A percentile compares a stretch with the other conserved stretches of the same genome.
Evolutionary conservation across 129 eudicot genomes (phyloP).

Genomic region (Arctium lappa): DNA sequence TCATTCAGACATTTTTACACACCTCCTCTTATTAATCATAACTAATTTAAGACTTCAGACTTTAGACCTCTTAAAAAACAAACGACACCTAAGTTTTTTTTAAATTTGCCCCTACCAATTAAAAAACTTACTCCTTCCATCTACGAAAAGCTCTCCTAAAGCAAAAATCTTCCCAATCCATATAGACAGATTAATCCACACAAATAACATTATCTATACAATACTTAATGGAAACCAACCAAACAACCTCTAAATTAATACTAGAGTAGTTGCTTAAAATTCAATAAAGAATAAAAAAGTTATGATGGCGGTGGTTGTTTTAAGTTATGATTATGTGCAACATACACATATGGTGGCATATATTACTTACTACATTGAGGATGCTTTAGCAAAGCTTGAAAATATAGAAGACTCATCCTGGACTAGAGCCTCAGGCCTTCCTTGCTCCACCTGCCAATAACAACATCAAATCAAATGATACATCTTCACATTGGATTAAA

Average conservation of each 20-base stretch:
- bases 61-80: too few relatives aligned
- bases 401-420: constrained; percentile 53
- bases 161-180: too few relatives aligned
- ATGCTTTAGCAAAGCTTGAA: constrained; percentile 78
- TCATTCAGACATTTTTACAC: too few relatives aligned
- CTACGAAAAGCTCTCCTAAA: too few relatives aligned
- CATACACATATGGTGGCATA: not conserved
- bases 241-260: not conserved
- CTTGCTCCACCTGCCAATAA: constrained; percentile 73
- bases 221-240: too few relatives aligned
- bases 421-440: constrained; percentile 69
- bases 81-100: too few relatives aligned
- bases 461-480: not conserved
- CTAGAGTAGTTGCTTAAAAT: not conserved
- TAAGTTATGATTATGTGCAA: not conserved
- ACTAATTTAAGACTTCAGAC: too few relatives aligned
- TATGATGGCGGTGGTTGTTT: not conserved
- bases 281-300: not conserved
- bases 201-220: too few relatives aligned
- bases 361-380: constrained; percentile 36
- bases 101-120: too few relatives aligned
- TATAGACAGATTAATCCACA: too few relatives aligned
- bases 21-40: too few relatives aligned
- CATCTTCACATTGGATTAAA: not conserved
- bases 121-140: too few relatives aligned